Conservation (phyloP, 345 rosid genomes). For the Psidium guajava region DNA sequence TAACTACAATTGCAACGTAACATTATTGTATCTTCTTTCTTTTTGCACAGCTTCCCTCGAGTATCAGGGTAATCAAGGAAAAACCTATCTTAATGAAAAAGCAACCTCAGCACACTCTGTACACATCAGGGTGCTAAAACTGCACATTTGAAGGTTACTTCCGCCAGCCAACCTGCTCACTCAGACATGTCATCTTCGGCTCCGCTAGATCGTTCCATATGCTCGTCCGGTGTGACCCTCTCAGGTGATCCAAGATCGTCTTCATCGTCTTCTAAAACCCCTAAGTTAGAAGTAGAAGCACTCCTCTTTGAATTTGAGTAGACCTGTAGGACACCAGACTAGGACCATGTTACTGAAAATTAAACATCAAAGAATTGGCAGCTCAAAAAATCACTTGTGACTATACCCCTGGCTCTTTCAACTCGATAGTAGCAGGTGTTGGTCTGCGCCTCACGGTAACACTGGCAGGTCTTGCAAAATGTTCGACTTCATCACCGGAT, state of each 20-base stretch:
- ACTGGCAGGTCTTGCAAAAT: slow-evolving; percentile 71
- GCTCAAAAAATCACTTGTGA: neutral
- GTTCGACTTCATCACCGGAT: slow-evolving; percentile 73
- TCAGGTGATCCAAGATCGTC: slow-evolving; percentile 47
- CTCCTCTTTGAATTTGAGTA: slow-evolving; percentile 35
- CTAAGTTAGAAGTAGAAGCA: slow-evolving; percentile 34
- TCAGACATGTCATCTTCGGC: slow-evolving; percentile 73
- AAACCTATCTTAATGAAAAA: neutral
- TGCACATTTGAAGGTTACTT: neutral
- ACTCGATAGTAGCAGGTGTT: slow-evolving; percentile 47
- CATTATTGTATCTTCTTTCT: neutral
- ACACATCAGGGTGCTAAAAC: neutral
- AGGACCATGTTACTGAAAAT: neutral
- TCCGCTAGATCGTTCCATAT: slow-evolving; percentile 40
- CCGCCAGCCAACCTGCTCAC: slow-evolving; percentile 10
- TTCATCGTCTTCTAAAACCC: slow-evolving; percentile 37
- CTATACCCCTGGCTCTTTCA: slow-evolving; percentile 61
- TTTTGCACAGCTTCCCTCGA: neutral
- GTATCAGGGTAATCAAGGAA: neutral
- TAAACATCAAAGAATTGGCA: neutral
- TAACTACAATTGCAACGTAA: neutral
- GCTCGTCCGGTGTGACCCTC: slow-evolving; percentile 24
- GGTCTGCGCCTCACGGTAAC: slow-evolving; percentile 62
- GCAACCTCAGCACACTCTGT: neutral
- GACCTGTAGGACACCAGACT: slow-evolving; percentile 17